These are phyloP conservation scores for Epithemia pelagica DNA, from an alignment of 108 stramenopile species.

Conservation along the genomic window DNA sequence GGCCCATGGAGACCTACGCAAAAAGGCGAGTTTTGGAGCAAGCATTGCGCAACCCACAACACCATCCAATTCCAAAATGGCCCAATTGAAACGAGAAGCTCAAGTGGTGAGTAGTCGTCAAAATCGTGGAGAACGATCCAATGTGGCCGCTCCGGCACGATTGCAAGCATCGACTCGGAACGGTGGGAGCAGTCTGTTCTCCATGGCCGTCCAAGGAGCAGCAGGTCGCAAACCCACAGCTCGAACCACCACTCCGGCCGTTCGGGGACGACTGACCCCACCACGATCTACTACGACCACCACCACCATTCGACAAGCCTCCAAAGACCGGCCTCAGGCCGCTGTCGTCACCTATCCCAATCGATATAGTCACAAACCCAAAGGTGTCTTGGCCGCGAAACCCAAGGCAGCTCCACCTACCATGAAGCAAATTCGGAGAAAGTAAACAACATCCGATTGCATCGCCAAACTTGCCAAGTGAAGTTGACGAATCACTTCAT, in stretches of 20 bases:
- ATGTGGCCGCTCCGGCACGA: not conserved
- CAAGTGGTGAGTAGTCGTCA: not conserved
- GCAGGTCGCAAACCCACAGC: not conserved
- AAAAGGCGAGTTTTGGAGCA: not conserved
- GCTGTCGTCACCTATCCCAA: not conserved
- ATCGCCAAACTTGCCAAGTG: too few relatives aligned
- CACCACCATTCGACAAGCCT: not conserved
- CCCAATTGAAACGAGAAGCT: constrained; percentile 27
- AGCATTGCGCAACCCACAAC: not conserved
- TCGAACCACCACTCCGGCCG: not conserved
- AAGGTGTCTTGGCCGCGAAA: not conserved
- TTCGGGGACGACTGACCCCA: not conserved
- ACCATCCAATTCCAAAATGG: constrained; percentile 16
- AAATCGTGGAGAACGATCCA: not conserved
- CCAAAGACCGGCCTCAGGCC: too few relatives aligned
- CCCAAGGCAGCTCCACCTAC: too few relatives aligned
- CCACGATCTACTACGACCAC: not conserved
- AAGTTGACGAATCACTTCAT: too few relatives aligned
- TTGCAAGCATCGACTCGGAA: not conserved
- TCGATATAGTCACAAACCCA: not conserved
- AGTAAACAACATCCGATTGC: too few relatives aligned
- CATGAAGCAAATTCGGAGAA: too few relatives aligned
- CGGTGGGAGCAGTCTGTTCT: not conserved
- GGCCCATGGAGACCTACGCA: not conserved
- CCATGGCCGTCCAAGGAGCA: not conserved